These are phyloP conservation scores for Xerophyta viscosa DNA, from an alignment of 106 monocot species.

Conservation along the genomic window DNA sequence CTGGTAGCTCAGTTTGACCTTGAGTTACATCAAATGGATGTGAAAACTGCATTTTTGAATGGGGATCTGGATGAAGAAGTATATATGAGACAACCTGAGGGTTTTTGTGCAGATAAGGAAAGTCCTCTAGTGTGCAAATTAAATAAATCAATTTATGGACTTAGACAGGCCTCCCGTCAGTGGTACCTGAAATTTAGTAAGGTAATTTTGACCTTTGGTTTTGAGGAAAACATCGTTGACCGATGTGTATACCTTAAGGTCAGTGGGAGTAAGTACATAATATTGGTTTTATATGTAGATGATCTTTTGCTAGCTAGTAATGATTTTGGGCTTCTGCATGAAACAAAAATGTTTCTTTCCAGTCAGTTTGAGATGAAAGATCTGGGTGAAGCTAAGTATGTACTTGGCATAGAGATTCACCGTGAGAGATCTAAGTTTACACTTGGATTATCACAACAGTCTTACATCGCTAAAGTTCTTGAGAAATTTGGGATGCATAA, in stretches of 20 bases:
- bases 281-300: constrained; percentile 7
- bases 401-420: constrained; percentile 1
- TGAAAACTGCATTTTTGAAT: constrained; percentile 4
- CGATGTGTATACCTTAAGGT: constrained; percentile 2
- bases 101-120: background rate
- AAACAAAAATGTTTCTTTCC: background rate
- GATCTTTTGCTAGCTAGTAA: constrained; percentile 1
- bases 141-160: background rate
- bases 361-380: constrained; percentile 5
- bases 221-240: constrained; percentile 2
- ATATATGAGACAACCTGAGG: background rate
- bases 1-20: constrained; percentile 10
- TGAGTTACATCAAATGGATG: constrained; percentile 6
- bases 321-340: background rate
- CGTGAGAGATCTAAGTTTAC: background rate
- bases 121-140: background rate
- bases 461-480: constrained; percentile 1
- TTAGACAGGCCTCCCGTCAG: background rate
- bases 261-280: background rate
- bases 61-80: constrained; percentile 3
- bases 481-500: background rate
- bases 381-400: constrained; percentile 3
- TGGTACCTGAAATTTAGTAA: constrained; percentile 5
- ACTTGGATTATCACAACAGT: background rate
- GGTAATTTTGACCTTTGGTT: background rate